Evolutionary conservation across 495 filamentous ascomycete species (phyloP).

Genomic region (Xylaria sp.): DNA sequence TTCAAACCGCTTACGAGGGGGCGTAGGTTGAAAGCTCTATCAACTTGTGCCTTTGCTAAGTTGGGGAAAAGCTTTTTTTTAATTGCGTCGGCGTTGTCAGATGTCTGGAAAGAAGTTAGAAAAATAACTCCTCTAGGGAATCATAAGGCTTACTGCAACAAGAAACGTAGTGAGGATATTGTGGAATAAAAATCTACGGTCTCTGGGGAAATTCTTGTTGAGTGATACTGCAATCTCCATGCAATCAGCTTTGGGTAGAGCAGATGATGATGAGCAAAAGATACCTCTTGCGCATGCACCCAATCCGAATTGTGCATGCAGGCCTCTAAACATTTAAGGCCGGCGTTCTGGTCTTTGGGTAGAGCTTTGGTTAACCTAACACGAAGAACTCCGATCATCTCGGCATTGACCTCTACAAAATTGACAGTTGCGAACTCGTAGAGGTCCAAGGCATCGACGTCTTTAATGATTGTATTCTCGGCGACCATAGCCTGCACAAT

Average conservation of each 20-base stretch:
- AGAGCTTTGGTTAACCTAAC: slow-evolving; percentile 50
- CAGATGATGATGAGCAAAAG: neutral
- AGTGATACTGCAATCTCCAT: slow-evolving; percentile 52
- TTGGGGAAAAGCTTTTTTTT: slow-evolving; percentile 51
- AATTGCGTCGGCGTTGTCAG: slow-evolving; percentile 43
- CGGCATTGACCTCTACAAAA: slow-evolving; percentile 31
- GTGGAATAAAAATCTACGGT: slow-evolving; percentile 52
- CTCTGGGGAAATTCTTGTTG: slow-evolving; percentile 48
- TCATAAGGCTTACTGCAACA: slow-evolving; percentile 47
- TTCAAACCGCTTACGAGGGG: slow-evolving; percentile 38
- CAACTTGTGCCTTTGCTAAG: slow-evolving; percentile 49
- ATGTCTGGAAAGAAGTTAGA: slow-evolving; percentile 44
- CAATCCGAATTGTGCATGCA: slow-evolving; percentile 56
- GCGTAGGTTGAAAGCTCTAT: slow-evolving; percentile 51
- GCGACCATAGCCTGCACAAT: slow-evolving; percentile 48
- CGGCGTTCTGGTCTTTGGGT: slow-evolving; percentile 45
- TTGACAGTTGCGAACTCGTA: slow-evolving; percentile 46
- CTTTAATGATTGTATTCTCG: slow-evolving; percentile 43
- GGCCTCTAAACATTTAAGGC: slow-evolving; percentile 47
- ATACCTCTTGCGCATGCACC: slow-evolving; percentile 56
- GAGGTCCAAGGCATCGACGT: slow-evolving; percentile 51
- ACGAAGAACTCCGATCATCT: slow-evolving; percentile 51
- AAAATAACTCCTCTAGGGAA: neutral
- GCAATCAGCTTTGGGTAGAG: slow-evolving; percentile 13
- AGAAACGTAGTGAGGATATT: slow-evolving; percentile 52